Base-by-base conservation (phyloP, 805 yeast genomes). In the Teunomyces barrocoloradensis region DNA sequence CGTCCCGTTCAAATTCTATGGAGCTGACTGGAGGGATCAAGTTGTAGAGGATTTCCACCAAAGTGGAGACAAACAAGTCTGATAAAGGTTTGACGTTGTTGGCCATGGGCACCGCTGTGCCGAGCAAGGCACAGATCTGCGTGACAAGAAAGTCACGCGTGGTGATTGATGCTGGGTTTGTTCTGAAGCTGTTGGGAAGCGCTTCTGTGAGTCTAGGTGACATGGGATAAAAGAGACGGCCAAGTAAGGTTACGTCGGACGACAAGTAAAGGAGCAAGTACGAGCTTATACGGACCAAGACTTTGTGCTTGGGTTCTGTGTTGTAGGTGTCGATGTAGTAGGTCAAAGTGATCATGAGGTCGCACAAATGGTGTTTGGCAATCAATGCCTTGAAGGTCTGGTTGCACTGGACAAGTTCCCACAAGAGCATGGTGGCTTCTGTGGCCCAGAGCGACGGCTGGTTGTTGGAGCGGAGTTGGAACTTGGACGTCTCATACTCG, bases 401-500 rank as follows among this genome's bases (percentile, higher is more conserved):
- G 65, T 92, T 92, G 55, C 89, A 83, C 59, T 88, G 92, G 29
- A 80, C 66, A 37, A 89, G 66, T 56, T 87, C 96, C 87, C 96
- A 88, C 12, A 87, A 54, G 6, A 91, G 60, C 60, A 85, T 74
- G 5, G 81, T 64, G n/a, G 79, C 59, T 57, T 85, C 91, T 3
- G 74, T 66, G 2, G 81, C 62, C 84, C 90, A 73, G 15, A 74
- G 56, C 4, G 70, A 54, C 40, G 67, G 60, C 50, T 53, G 47
- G 51, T 40, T 43, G 56, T 48, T 21, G 57, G 54, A 17, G 17
- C 37, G 36, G 21, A 40, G 21, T 13, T 44, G 25, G 37, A 53
- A 47, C 42, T 44, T 40, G 28, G 36, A 21, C 15, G 37, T 18
- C 12, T 42, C 44, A 15, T 18, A 12, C 12, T 40, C 34, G 9